Conservation (phyloP, 129 eudicot genomes). For the Pittosporum tobira region DNA sequence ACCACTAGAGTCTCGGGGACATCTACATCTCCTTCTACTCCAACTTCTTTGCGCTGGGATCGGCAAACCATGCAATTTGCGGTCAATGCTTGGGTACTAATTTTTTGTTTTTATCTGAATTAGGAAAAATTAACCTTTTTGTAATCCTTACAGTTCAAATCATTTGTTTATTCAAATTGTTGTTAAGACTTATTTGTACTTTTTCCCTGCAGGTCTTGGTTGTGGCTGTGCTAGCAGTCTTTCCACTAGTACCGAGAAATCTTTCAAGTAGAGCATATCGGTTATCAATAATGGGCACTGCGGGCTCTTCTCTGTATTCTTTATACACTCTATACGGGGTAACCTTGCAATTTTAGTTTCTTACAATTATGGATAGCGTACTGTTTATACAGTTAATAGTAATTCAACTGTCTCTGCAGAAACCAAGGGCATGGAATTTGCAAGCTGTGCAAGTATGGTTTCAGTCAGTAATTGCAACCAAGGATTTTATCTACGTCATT, state of each 20-base stretch:
- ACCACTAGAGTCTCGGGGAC: conserved; percentile 38
- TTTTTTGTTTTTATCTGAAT: not conserved
- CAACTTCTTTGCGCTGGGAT: conserved; percentile 49
- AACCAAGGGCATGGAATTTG: conserved; percentile 57
- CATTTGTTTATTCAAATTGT: not conserved
- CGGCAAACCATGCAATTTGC: conserved; percentile 50
- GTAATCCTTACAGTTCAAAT: too few relatives aligned
- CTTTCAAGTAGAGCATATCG: conserved; percentile 44
- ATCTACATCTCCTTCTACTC: conserved; percentile 20
- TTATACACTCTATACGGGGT: conserved; percentile 61
- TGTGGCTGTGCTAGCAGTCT: conserved; percentile 43
- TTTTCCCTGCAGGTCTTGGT: conserved; percentile 36
- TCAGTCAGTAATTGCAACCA: conserved; percentile 41
- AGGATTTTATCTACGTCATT: conserved; percentile 46
- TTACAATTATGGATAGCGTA: not conserved
- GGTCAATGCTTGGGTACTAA: conserved; percentile 58
- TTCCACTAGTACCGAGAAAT: conserved; percentile 41
- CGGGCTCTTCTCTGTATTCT: conserved; percentile 47
- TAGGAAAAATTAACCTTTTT: too few relatives aligned
- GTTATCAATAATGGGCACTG: conserved; percentile 52
- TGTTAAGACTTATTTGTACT: not conserved
- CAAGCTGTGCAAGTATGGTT: conserved; percentile 54
- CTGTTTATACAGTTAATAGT: not conserved
- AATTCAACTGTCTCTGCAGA: conserved; percentile 24
- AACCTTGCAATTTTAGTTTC: conserved; percentile 3